A percentile compares a stretch with the other conserved stretches of the same genome.
Evolutionary conservation across 2,329 filamentous ascomycete species (phyloP).

Genomic region (Metarhizium anisopliae): DNA sequence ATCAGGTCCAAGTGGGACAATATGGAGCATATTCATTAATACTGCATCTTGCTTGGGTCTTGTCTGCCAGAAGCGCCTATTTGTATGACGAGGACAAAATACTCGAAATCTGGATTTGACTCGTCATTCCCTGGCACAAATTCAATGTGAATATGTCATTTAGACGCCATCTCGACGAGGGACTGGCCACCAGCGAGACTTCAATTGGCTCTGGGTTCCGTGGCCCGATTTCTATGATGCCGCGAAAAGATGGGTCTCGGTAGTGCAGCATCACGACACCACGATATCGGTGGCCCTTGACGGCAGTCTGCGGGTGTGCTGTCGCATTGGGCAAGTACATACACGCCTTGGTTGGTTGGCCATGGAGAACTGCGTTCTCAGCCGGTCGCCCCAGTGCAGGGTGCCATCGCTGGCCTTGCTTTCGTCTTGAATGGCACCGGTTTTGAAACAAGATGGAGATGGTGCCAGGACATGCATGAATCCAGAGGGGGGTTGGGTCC

Average conservation of each 20-base stretch:
- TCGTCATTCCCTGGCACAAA: conserved; percentile 1
- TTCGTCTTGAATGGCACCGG: not conserved
- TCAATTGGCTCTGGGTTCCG: not conserved
- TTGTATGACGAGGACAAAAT: conserved; percentile 1
- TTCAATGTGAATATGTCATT: conserved; percentile 1
- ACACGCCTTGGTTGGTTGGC: conserved; percentile 1
- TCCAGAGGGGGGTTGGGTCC: not conserved
- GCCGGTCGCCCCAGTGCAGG: not conserved
- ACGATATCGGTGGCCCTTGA: not conserved
- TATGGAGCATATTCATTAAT: too few relatives aligned
- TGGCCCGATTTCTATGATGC: not conserved
- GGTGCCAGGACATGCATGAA: not conserved
- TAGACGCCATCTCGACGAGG: conserved; percentile 1
- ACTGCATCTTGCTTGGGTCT: too few relatives aligned
- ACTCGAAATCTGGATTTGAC: not conserved
- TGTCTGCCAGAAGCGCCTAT: not conserved
- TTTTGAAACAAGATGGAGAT: not conserved
- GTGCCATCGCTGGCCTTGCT: too few relatives aligned
- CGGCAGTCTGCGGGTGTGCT: not conserved
- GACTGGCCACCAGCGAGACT: not conserved
- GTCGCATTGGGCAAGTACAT: not conserved
- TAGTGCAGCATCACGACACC: not conserved
- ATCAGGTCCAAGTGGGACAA: too few relatives aligned
- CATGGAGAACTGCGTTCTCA: not conserved
- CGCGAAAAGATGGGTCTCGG: not conserved